Evolutionary conservation across 2,329 filamentous ascomycete genomes (phyloP), one percentile per base, ranked within the genome.

Genomic region (Westerdykella ornata): DNA sequence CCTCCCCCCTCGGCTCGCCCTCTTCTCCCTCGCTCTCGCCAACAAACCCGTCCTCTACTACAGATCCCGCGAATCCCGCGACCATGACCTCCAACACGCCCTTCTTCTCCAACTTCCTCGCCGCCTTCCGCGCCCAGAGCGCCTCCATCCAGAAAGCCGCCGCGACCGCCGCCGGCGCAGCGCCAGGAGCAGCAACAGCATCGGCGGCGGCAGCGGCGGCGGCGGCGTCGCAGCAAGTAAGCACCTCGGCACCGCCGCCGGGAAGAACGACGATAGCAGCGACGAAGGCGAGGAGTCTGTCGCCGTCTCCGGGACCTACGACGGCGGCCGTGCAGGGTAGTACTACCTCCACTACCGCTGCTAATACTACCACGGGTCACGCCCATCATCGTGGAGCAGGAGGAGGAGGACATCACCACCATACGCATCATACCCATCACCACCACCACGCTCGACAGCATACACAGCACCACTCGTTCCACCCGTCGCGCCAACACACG

Each of bases 71-170:
- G 7, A 11, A 26, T 8, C 22, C 22, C 22, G 22, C 22, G 7
- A 69, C 44, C 53, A 82, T 82, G 79, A 75, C 78, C 2, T 81
- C 77, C 49, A 82, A 83, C 67, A 68, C 79, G 43, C 80, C 74
- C 36, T 84, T 84, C 67, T 72, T 84, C 54, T 73, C 78, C 51
- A 80, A 79, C 68, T 82, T 84, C 67, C 74, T 84, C 47, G 76
- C 80, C 36, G 78, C 80, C 47, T 84, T 84, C 57, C 74, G 80
- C 38, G 78, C 80, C 38, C 79, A 82, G 57, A 79, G 78, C 32
- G 70, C 73, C 42, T 26, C 22, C 22, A 72, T 75, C 18, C 69
- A 78, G 49, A 81, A 81, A 56, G 68, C 77, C 17, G 22, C 22
- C 22, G 22, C 22, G 55, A 68, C 77, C 17, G 22, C 22, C 22